Percentiles rank a stretch among this genome's conserved stretches.
phyloP scores from a whole-genome alignment of 2,329 filamentous ascomycete species.

The Diaporthe nobilis region DNA sequence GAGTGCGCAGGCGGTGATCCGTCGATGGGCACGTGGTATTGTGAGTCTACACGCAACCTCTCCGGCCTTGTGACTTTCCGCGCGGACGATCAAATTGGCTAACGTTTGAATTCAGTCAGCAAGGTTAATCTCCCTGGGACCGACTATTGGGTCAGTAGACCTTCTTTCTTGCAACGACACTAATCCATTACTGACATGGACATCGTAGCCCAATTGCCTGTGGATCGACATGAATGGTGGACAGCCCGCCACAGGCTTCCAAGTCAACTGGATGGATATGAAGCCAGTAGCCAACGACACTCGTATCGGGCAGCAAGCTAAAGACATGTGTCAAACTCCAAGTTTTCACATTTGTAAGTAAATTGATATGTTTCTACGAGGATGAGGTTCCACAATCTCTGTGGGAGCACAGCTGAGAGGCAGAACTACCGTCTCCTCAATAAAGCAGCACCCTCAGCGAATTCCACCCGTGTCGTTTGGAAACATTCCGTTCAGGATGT shows the following conservation, averaged over 20 bases:
- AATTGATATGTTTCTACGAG: neutral
- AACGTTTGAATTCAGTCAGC: neutral
- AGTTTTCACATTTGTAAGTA: slow-evolving; percentile 1
- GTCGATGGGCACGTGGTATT: neutral
- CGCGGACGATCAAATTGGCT: neutral
- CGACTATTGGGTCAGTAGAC: neutral
- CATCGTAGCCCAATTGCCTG: neutral
- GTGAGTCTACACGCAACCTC: neutral
- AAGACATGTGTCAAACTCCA: neutral
- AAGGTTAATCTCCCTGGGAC: neutral
- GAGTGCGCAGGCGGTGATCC: neutral
- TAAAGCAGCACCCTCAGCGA: neutral
- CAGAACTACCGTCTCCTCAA: neutral
- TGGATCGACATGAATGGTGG: neutral
- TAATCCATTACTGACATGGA: neutral
- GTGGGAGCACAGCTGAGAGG: neutral
- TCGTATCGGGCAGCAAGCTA: neutral
- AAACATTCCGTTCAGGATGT: neutral
- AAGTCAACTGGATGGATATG: neutral
- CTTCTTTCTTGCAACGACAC: neutral
- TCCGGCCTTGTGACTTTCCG: neutral
- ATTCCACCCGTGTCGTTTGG: neutral
- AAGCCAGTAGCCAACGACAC: neutral
- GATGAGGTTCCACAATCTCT: neutral
- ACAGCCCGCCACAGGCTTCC: neutral